Base-by-base conservation (phyloP, 1,139 yeast species). In the Sugiyamaella castrensis region DNA sequence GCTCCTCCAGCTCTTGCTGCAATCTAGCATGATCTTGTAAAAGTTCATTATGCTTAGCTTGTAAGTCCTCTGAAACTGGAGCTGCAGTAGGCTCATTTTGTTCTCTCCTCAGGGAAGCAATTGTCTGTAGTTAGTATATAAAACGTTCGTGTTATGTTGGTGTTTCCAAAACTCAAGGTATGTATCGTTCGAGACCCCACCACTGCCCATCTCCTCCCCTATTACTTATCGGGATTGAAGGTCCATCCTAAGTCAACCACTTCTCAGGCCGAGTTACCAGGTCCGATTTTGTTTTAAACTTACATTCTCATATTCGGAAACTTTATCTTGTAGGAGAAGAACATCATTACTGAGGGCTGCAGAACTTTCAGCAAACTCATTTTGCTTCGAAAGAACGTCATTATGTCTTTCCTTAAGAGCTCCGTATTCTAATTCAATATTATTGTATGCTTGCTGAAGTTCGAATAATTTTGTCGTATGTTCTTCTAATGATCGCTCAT, bases 1-100 rank as follows among this genome's bases (percentile, higher is more conserved):
- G 74, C 41, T 62, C 63, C 31, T 58, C 63, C 11, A 70, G 56
- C 50, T 69, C 70, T 35, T 47, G 47, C 37, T 57, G 55, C 13
- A 64, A 53, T 16, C 31, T 34, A 2, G 33, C 10, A 24, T 40
- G 45, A 19, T 59, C 61, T 16, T 46, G 48, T 27, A 50, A 46
- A 19, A 62, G 54, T 15, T 53, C 47, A 12, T 57, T 57, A 32
- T 59, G 56, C 42, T 51, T 52, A 16, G 48, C 36, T 30, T 54
- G 54, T 40, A 54, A 29, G n/a, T 46, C 55, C 3, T 19, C 27
- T 12, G 40, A 26, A 13, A 26, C 11, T 15, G 40, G 9, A 13
- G 2, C 4, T 8, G 42, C 12, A 15, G 38, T 16, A 8, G 43
- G 36, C 11, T 4, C 5, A 19, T 31, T 33, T 26, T 28, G 28